Conservation (phyloP, 257 asterid species). For the Salvia hispanica region DNA sequence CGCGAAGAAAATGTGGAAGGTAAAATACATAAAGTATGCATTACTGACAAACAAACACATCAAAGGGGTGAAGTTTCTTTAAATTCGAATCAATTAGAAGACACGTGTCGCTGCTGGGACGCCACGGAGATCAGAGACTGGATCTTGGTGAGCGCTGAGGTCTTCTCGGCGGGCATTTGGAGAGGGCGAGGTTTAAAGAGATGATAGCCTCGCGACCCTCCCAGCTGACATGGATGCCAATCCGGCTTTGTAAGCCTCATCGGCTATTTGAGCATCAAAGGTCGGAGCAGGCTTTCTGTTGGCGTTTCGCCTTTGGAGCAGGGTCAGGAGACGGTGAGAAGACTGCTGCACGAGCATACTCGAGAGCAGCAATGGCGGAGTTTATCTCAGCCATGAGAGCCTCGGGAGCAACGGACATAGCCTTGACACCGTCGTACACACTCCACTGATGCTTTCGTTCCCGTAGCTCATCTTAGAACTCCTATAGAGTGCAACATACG, state of each 20-base stretch:
- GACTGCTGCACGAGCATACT: constrained; percentile 52
- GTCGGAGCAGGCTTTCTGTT: constrained; percentile 19
- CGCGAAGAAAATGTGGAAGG: background rate
- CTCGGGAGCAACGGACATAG: constrained; percentile 47
- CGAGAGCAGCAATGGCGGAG: constrained; percentile 59
- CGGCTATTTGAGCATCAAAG: constrained; percentile 51
- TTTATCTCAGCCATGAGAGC: constrained; percentile 62
- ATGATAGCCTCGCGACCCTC: constrained; percentile 48
- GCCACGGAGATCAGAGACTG: constrained; percentile 55
- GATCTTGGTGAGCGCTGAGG: constrained; percentile 56
- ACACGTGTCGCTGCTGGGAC: constrained; percentile 38
- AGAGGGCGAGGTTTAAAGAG: constrained; percentile 51
- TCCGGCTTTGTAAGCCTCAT: constrained; percentile 61
- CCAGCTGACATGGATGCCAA: constrained; percentile 61
- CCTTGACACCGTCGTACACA: constrained; percentile 55
- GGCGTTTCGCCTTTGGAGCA: constrained; percentile 18
- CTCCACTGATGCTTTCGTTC: constrained; percentile 48
- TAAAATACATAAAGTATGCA: background rate
- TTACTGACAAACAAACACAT: background rate
- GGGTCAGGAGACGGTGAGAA: constrained; percentile 39
- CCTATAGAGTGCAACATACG: background rate
- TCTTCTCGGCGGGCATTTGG: constrained; percentile 61
- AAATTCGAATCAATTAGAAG: constrained; percentile 38
- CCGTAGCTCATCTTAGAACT: constrained; percentile 43
- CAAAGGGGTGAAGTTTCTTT: background rate